phyloP scores from a whole-genome alignment of 345 rosid genomes.

The Geranium rotundifolium region DNA sequence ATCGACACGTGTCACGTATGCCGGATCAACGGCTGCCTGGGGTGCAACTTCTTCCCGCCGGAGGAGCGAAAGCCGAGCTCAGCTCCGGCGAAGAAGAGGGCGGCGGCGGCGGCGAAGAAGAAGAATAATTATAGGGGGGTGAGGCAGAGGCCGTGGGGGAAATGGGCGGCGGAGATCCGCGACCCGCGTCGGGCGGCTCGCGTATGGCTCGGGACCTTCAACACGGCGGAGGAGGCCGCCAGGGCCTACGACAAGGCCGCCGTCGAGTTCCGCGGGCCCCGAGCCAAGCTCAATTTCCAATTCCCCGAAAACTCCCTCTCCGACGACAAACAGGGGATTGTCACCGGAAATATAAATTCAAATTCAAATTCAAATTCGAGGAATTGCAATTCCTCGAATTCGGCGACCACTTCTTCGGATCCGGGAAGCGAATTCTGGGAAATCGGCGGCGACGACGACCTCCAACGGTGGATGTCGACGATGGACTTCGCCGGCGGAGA shows the following conservation, averaged over 20 bases:
- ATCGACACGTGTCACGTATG: conserved; percentile 54
- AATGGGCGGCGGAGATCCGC: conserved; percentile 28
- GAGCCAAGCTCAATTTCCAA: conserved; percentile 51
- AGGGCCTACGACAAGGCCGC: conserved; percentile 83
- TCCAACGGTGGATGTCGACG: conserved; percentile 39
- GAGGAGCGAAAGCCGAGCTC: conserved; percentile 16
- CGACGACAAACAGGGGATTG: background rate
- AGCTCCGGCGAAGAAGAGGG: conserved; percentile 12
- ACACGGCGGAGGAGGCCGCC: too few relatives aligned
- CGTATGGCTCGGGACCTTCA: conserved; percentile 96
- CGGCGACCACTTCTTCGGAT: conserved; percentile 1
- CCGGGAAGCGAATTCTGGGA: conserved; percentile 21
- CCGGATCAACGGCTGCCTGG: conserved; percentile 54
- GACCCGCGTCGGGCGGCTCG: conserved; percentile 68
- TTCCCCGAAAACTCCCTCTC: conserved; percentile 24
- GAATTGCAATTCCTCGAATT: background rate
- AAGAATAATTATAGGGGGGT: conserved; percentile 89
- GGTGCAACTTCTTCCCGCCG: conserved; percentile 72
- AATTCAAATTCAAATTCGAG: background rate
- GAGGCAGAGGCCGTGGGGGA: conserved; percentile 89
- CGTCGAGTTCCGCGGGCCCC: conserved; percentile 33
- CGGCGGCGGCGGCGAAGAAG: too few relatives aligned
- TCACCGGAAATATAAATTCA: too few relatives aligned
- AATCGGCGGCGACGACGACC: conserved; percentile 24
- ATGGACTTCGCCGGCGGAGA: conserved; percentile 33